Percentiles rank a stretch among this genome's conserved stretches.
Evolutionary conservation across 495 filamentous ascomycete genomes (phyloP).

Genomic region (Hyaloscypha variabilis): DNA sequence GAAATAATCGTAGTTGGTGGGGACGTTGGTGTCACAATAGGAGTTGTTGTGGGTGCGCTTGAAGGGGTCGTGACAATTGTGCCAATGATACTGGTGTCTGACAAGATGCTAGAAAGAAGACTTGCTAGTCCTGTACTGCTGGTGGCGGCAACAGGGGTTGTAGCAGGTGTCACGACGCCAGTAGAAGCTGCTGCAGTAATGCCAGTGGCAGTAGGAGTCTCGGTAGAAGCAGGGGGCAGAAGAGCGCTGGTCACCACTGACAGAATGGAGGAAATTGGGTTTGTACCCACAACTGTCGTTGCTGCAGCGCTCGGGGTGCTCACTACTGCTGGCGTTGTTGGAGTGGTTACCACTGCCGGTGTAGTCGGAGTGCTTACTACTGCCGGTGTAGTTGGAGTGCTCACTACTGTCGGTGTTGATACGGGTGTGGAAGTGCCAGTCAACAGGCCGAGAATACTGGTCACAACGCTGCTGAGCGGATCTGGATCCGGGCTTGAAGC

Average conservation of each 20-base stretch:
- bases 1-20: neutral
- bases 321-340: conserved; percentile 34
- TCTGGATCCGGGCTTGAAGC: neutral
- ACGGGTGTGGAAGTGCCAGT: neutral
- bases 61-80: neutral
- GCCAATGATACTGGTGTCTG: neutral
- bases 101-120: conserved; percentile 25
- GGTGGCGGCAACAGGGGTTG: conserved; percentile 22
- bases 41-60: neutral
- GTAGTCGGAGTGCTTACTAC: too few species aligned
- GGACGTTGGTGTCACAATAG: neutral
- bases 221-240: neutral
- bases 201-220: neutral
- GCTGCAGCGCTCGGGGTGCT: conserved; percentile 16
- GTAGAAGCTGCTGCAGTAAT: conserved; percentile 2
- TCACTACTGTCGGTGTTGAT: too few species aligned
- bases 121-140: conserved; percentile 25
- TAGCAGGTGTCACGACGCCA: neutral
- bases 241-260: too few species aligned
- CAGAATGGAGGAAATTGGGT: too few species aligned
- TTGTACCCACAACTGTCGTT: neutral
- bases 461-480: neutral
- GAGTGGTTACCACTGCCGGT: neutral
- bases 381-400: too few species aligned
- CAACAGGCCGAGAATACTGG: neutral